phyloP scores from a whole-genome alignment of 179 eudicot species.

The Vitellaria paradoxa region DNA sequence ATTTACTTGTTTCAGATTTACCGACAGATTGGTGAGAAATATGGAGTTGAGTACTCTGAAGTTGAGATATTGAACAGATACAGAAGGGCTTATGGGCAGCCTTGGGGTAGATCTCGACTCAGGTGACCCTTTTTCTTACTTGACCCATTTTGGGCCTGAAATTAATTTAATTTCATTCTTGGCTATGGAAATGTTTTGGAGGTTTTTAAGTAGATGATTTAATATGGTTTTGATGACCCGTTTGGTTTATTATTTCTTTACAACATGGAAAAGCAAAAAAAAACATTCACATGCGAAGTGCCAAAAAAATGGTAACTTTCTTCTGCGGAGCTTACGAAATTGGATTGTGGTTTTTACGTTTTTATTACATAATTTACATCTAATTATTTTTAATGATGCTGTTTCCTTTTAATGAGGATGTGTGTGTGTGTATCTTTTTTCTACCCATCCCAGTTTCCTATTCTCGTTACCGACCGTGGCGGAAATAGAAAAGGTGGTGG shows the following conservation, averaged over 20 bases:
- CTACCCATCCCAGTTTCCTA: too few species aligned
- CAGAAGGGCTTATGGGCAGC: conserved; percentile 89
- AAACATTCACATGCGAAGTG: too few species aligned
- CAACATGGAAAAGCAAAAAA: too few species aligned
- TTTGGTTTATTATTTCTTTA: background rate
- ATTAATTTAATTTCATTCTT: background rate
- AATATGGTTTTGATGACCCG: background rate
- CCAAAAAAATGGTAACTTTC: too few species aligned
- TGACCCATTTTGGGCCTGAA: background rate
- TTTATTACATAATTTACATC: too few species aligned
- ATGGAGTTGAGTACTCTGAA: conserved; percentile 82
- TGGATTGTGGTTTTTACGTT: too few species aligned
- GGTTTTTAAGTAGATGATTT: background rate
- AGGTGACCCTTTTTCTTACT: conserved; percentile 39
- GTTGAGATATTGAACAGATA: conserved; percentile 74
- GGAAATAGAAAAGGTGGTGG: too few species aligned
- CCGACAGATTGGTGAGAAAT: conserved; percentile 86
- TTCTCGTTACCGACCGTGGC: too few species aligned
- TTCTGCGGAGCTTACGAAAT: too few species aligned
- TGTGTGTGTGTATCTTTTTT: too few species aligned
- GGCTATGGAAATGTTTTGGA: background rate
- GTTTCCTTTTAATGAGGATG: too few species aligned
- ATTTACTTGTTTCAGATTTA: conserved; percentile 50
- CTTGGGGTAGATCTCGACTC: conserved; percentile 92
- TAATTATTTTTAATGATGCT: too few species aligned